Evolutionary conservation across 129 eudicot species (phyloP), one percentile per base, ranked within the genome.

Genomic region (Tagetes erecta): DNA sequence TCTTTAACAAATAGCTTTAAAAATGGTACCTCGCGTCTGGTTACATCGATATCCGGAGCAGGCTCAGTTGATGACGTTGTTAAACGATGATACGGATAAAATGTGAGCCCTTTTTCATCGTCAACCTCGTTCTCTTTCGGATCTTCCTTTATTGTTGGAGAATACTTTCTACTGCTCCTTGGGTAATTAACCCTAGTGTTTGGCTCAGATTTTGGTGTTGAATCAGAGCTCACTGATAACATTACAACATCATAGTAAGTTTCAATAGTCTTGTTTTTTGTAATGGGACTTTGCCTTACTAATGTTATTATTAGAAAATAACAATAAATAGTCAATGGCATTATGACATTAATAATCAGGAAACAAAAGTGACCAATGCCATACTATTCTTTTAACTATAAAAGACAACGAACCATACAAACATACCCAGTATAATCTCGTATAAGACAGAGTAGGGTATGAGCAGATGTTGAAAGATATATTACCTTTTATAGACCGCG

Each of bases 21-120:
- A 66, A 67, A 77, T 20, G 42, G 46, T 74, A 92, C 98, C 96
- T 92, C 98, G 74, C 98, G 90, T 74, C 77, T 92, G 3, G 95
- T 79, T 56, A 86, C 78, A 81, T 92, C 98, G 69, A 92, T 89
- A 49, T 89, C 92, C 14, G 85, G 73, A 45, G 82, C 84, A 57
- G 95, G 96, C 67, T 92, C 86, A 2, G 84, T 60, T 52, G 98
- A 87, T 45, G 80, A 51, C 35, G 90, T 92, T 53, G 35, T 89
- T 57, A 92, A 86, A 7, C 89, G 90, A 14, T 89, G 88, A 46
- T 84, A 89, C 36, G 98, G 96, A 76, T 89, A 75, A 67, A 80
- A 64, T 3, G 86, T 76, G 36, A 87, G 82, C 38, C 91, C 91
- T 76, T 87, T 91, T 13, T 86, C 95, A 14, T 85, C 91, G 51